Evolutionary conservation across 805 yeast genomes (phyloP), one percentile per base, ranked within the genome.

Genomic region (Kluyveromyces lactis): DNA sequence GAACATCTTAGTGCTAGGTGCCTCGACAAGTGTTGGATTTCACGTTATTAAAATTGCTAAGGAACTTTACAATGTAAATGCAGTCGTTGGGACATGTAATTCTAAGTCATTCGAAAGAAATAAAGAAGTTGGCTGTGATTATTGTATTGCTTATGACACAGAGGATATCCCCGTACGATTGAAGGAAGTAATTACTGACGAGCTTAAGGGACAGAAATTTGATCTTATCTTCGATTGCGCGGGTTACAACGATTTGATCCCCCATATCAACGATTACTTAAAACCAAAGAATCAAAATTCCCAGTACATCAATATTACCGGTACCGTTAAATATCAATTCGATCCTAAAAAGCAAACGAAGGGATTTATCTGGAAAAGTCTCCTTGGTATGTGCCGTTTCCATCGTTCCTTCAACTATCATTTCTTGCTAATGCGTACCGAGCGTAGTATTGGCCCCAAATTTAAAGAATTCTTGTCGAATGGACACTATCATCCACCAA

Each of bases 21-120:
- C 82, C 18, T 79, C 83, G 7, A 77, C 94, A 1, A 62, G 79
- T 11, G 87, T 81, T 12, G 87, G 89, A 17, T 54, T 68, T 21
- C 68, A 66, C 43, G 66, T 71, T 3, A 63, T 75, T 26, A 84
- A 79, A 55, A 55, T 82, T 30, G 75, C 80, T 8, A 79, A 73
- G 55, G 56, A 68, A 29, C 54, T 60, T 34, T 65, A 65, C 41
- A 59, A 67, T 2, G 74, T 76, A 7, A 60, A 62, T 18, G 68
- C 68, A 10, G 72, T 85, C 17, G 79, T 74, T 4, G 77, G 74
- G 18, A 68, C 77, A 2, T 73, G 80, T 52, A 76, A 81, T 2
- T 57, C 70, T 0, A 53, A 63, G 8, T 72, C 85, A 10, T 55
- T 62, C 15, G 69, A 60, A 7, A 46, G 63, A 31, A 75, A 73